Evolutionary conservation across 805 yeast genomes (phyloP), one percentile per base, ranked within the genome.

Genomic region (Tetrapisispora fleetii): DNA sequence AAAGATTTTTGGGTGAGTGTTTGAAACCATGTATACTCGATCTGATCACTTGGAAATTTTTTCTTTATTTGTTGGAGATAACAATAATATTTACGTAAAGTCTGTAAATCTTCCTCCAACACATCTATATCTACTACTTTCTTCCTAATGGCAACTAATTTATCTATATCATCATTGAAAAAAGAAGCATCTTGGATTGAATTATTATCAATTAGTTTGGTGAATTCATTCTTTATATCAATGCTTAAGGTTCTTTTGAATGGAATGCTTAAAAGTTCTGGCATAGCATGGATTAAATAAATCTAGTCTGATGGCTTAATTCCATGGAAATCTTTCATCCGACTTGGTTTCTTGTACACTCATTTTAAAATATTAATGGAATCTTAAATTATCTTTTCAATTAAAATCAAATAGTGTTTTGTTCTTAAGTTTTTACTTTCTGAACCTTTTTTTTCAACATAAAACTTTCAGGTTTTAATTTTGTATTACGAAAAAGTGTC

Each of bases 1-100:
- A 72, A 64, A 2, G 75, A 71, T 18, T 80, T 68, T 46, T 76
- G 75, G 0, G 85, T 82, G 4, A 85, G 65, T 0, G 87, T 77
- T 21, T 82, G 81, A 58, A 69, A 77, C 98, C 97, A 91, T 0
- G 78, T 71, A 54, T 87, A 83, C 37, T 72, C 75, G 9, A 78
- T 65, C 18, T 74, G 69, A 52, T 82, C 83, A 28, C 71, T 70
- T 0, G 93, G 88, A 50, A 90, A 83, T 58, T 83, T 85, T 43
- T 64, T 49, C 36, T 64, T 63, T 8, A 85, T 49, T 9, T 69
- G 68, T 1, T 64, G 50, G 11, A 85, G 53, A 40, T 73, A 73
- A 4, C 65, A 52, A 53, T 71, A 76, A 59, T 84, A 86, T 40
- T 72, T 60, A 40, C 67, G 66, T 33, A 79, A 54, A 1, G 63